phyloP scores from a whole-genome alignment of 192 early-diverging fungal species.

The Entomortierella lignicola region DNA sequence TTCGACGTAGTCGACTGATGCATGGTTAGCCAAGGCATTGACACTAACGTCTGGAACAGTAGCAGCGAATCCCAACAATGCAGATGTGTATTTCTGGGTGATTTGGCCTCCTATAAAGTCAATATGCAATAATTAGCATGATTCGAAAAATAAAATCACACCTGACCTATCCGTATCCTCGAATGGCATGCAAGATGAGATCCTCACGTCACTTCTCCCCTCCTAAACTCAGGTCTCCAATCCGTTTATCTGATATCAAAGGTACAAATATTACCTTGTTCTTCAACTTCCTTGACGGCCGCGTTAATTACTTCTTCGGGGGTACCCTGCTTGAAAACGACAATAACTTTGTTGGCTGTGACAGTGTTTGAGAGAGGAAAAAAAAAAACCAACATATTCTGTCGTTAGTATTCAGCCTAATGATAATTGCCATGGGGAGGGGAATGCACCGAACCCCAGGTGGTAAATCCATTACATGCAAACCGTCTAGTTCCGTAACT shows the following conservation, averaged over 20 bases:
- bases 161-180: background rate
- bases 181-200: too few relatives aligned
- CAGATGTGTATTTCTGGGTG: slow-evolving; percentile 60
- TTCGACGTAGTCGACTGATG: slow-evolving; percentile 66
- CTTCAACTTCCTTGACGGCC: slow-evolving; percentile 17
- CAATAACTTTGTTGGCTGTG: slow-evolving; percentile 48
- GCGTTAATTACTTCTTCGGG: slow-evolving; percentile 39
- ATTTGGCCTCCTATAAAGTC: slow-evolving; percentile 39
- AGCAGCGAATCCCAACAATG: slow-evolving; percentile 69
- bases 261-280: slow-evolving; percentile 22
- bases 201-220: slow-evolving; percentile 9
- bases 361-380: background rate
- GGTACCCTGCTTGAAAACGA: slow-evolving; percentile 68
- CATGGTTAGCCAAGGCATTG: slow-evolving; percentile 53
- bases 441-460: too few relatives aligned
- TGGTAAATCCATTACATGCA: slow-evolving; percentile 11
- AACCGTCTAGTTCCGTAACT: slow-evolving; percentile 11
- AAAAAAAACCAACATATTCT: background rate
- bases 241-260: background rate
- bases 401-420: background rate
- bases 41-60: slow-evolving; percentile 64
- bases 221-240: too few relatives aligned
- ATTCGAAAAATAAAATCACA: too few relatives aligned
- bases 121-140: background rate
- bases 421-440: too few relatives aligned